Base-by-base conservation (phyloP, 164 flowering plant genomes). In the Cinnamomum micranthum region DNA sequence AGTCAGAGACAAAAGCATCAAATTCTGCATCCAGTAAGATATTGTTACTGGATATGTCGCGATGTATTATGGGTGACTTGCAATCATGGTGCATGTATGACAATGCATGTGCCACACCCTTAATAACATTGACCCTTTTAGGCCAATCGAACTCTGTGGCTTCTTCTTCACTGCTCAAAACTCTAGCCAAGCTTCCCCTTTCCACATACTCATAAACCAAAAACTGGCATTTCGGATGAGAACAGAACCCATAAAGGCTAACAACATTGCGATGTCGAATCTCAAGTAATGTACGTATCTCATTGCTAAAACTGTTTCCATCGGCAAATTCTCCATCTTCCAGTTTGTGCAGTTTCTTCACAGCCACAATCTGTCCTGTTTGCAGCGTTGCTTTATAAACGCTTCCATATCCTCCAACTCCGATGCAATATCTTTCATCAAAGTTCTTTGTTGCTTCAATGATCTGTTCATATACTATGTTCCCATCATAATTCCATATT, bases 321-420 rank as follows among this genome's bases (percentile, higher is more conserved):
- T 22, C 31, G 2, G 35, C 24, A 4, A 31, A 6, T 4, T 68
- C 51, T 20, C 47, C 66, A 33, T 20, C 68, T 64, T 86, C 86
- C 55, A 81, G 70, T 12, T 72, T 28, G 52, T 82, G 73, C 2
- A 89, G 85, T 35, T 75, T 80, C 66, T 89, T 90, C 31, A 88
- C 89, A 22, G 94, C 92, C 10, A 89, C 81, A 2, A 76, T 66
- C 35, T 84, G 89, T 20, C 88, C 90, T 1, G 75, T 75, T 22
- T 75, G 66, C 69, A 91, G 11, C 14, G 12, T 78, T 0, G 88
- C 89, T 76, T 74, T 85, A 77, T 88, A 89, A 28, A 87, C 90
- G 7, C 74, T 83, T 55, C 95, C 92, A 75, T 78, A 88, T 13
- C 90, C 90, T 65, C 92, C 92, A 78, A 64, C 84, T 7, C 95